Evolutionary conservation across 1,284 basidiomycete species (phyloP).

Genomic region (Trichosporon sp.): DNA sequence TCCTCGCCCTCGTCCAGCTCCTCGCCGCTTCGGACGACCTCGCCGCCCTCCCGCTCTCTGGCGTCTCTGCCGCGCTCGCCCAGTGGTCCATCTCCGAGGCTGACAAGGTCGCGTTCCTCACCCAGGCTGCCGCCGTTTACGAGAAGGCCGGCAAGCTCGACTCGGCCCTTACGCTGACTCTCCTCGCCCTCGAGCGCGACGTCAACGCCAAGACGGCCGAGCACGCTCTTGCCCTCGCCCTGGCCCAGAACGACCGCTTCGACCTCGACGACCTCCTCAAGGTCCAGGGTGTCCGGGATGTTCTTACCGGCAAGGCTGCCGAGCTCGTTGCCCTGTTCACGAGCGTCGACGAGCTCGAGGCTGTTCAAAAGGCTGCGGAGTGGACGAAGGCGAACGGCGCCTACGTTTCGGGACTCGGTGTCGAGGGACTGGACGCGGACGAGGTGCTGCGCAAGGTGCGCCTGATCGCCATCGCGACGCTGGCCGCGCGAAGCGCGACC

Average conservation of each 20-base stretch:
- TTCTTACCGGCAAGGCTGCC: constrained; percentile 40
- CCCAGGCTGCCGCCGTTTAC: constrained; percentile 67
- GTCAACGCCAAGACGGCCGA: constrained; percentile 47
- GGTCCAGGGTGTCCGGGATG: constrained; percentile 45
- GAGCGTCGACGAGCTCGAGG: constrained; percentile 71
- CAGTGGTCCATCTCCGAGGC: constrained; percentile 73
- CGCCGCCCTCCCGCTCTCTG: constrained; percentile 67
- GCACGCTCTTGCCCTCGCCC: constrained; percentile 60
- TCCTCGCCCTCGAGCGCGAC: constrained; percentile 60
- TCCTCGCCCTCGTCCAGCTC: constrained; percentile 68
- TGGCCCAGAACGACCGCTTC: constrained; percentile 71
- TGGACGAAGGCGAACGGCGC: constrained; percentile 66
- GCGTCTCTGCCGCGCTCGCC: constrained; percentile 71
- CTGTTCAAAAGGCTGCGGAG: constrained; percentile 67
- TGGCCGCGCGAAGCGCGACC: constrained; percentile 75
- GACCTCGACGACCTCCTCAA: constrained; percentile 76
- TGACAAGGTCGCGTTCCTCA: constrained; percentile 72
- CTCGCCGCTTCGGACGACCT: constrained; percentile 62
- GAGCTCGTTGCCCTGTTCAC: constrained; percentile 52
- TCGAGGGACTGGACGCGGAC: constrained; percentile 47
- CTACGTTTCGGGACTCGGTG: constrained; percentile 66
- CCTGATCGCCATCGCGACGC: constrained; percentile 74
- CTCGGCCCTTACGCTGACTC: constrained; percentile 60
- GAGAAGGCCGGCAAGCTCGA: constrained; percentile 63
- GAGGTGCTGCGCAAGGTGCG: constrained; percentile 79